Base-by-base conservation (phyloP, 2,329 filamentous ascomycete species). In the Fusarium clavum region DNA sequence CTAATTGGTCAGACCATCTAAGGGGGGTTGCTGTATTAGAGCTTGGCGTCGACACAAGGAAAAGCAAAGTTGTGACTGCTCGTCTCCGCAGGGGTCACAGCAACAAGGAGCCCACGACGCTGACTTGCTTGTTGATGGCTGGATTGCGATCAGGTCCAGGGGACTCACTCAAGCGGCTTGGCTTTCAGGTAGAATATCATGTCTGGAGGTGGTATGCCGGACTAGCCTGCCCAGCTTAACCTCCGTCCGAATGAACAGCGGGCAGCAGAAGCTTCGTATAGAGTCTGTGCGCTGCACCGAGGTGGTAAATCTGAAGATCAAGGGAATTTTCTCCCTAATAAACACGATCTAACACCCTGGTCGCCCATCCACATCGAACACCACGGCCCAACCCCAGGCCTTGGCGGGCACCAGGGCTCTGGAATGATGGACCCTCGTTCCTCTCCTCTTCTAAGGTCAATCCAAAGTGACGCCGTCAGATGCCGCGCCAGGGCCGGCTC, bases 11-110 rank as follows among this genome's bases (percentile, higher is more conserved):
- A 55, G 46, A 43, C 43, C 32, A 29, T 38, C 11, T 38, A 20
- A 20, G 62, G 61, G 60, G 53, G 67, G 48, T 54, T 53, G 57
- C 22, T 51, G 12, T 46, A 25, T 51, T 64, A n/a, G 48, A 40
- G 25, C 48, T 52, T 52, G 62, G 57, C 38, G 54, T 71, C 53
- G 47, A 57, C 57, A 60, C 48, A 61, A 51, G 66, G 65, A 72
- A 75, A 71, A 75, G 73, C 67, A 72, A 74, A 61, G 61, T 61
- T 73, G 47, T 72, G 70, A 69, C 61, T 67, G 57, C 66, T 75
- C 64, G 62, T 69, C 62, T 69, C 45, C 29, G 49, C 43, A 44
- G 57, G 53, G 66, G 65, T 65, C 66, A 64, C 48, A 48, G 65
- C 48, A 49, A 55, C 61, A 61, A 61, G 47, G 61, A 72, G 43